Base-by-base conservation (phyloP, 148 eudicot genomes). In the Vaccinium corymbosum region DNA sequence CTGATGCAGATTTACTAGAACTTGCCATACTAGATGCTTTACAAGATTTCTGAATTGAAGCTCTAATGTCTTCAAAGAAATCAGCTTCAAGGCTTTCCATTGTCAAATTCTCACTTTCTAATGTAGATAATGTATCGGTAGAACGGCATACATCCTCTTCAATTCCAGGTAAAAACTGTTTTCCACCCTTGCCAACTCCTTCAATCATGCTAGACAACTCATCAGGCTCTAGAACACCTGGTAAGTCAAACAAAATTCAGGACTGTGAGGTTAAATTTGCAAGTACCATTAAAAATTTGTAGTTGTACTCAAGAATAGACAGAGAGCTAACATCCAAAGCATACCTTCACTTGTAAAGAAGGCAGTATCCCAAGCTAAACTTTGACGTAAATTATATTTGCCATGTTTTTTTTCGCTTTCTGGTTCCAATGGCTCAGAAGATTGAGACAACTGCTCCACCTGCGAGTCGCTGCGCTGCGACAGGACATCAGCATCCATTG, bases 321-420 rank as follows among this genome's bases (percentile, higher is more conserved):
- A 68, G 13, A 13, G 73, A 29, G 17, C 15, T 84, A 53, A 75
- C 49, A 51, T 72, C 12, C 73, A 25, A 66, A 84, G 49, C 85
- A 80, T 86, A 97, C 99, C 99, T 85, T 93, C 95, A 90, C 90
- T 90, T 1, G 96, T 95, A 83, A 97, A 95, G 89, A 97, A 97
- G 38, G 98, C 98, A 83, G 90, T 91, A 84, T 97, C 98, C 99
- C 99, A 97, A 25, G 99, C 99, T 91, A 97, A 90, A 88, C 99
- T 97, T 86, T 94, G 95, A 49, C 99, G 96, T 83, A 95, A 80
- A 82, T 97, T 95, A 59, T 85, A 91, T 85, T 90, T 93, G 78
- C 89, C 91, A 72, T 27, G 83, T 84, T 87, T 91, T 83, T 76
- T 81, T 32, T 84, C 78, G 59, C 48, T 84, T 80, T 81, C 88